A percentile compares a stretch with the other conserved stretches of the same genome.
Evolutionary conservation across 352 stramenopile genomes (phyloP).

Genomic region (Globisporangium carolinianum): DNA sequence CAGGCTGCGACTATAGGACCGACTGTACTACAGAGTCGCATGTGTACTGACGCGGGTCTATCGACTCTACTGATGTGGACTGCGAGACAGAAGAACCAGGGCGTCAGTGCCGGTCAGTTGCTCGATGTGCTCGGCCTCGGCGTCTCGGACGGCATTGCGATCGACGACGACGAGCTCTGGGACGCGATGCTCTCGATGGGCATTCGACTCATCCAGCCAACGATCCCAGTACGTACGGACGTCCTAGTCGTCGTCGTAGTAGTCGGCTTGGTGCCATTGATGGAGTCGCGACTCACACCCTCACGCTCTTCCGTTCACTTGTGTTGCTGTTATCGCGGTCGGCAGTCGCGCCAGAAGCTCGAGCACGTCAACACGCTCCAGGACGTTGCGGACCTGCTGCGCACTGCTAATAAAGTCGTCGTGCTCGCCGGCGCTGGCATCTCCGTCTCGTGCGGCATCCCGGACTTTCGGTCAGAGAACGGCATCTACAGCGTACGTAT

Average conservation of each 20-base stretch:
- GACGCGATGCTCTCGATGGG: slow-evolving; percentile 83
- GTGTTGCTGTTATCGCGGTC: neutral
- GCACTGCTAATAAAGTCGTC: slow-evolving; percentile 84
- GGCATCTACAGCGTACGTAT: slow-evolving; percentile 85
- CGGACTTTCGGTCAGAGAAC: slow-evolving; percentile 96
- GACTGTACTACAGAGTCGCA: neutral
- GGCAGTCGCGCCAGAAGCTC: slow-evolving; percentile 39
- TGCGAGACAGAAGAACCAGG: slow-evolving; percentile 41
- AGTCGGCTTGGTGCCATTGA: no score
- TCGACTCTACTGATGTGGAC: neutral
- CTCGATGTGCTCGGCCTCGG: slow-evolving; percentile 70
- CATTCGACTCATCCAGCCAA: slow-evolving; percentile 68
- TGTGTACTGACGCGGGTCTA: no score
- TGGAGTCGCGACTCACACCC: no score
- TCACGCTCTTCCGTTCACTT: no score
- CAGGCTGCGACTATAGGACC: no score
- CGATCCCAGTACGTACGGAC: slow-evolving; percentile 29
- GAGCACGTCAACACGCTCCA: slow-evolving; percentile 57
- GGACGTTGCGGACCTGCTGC: slow-evolving; percentile 69
- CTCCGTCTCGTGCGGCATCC: slow-evolving; percentile 96
- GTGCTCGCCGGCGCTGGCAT: slow-evolving; percentile 94
- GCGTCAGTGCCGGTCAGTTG: slow-evolving; percentile 58
- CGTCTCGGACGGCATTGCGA: slow-evolving; percentile 64
- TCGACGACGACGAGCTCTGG: slow-evolving; percentile 82
- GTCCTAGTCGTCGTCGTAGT: no score